phyloP scores from a whole-genome alignment of 306 rosid genomes.

The Begonia fuchsioides region DNA sequence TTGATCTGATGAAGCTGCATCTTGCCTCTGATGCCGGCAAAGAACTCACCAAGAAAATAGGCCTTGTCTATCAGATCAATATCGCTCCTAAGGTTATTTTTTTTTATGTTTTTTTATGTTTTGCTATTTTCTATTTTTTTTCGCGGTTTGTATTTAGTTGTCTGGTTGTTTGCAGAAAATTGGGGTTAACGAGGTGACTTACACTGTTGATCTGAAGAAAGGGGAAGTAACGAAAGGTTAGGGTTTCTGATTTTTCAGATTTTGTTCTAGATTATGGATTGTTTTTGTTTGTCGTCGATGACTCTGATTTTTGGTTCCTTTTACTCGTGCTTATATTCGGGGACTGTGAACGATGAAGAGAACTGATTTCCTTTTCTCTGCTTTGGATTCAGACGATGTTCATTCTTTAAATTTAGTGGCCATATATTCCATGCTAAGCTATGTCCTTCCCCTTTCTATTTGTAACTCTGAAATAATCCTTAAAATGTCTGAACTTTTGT shows the following conservation, averaged over 20 bases:
- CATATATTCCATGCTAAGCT: too few species aligned
- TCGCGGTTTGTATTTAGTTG: background rate
- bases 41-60: slow-evolving; percentile 33
- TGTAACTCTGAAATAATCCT: too few species aligned
- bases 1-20: slow-evolving; percentile 76
- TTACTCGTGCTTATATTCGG: too few species aligned
- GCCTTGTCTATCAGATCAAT: slow-evolving; percentile 71
- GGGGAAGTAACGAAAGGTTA: slow-evolving; percentile 73
- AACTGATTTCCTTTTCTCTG: too few species aligned
- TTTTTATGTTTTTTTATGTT: background rate
- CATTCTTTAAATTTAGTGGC: too few species aligned
- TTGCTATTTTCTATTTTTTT: background rate
- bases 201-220: slow-evolving; percentile 78
- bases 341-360: too few species aligned
- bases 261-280: too few species aligned
- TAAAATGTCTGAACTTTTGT: too few species aligned
- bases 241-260: slow-evolving; percentile 1
- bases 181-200: slow-evolving; percentile 60
- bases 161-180: slow-evolving; percentile 34
- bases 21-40: slow-evolving; percentile 63
- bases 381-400: too few species aligned
- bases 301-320: too few species aligned
- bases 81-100: slow-evolving; percentile 65
- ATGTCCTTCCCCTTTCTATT: too few species aligned
- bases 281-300: too few species aligned